Evolutionary conservation across 2,329 filamentous ascomycete species (phyloP), one percentile per base, ranked within the genome.

Genomic region (Raffaelea albimanens): DNA sequence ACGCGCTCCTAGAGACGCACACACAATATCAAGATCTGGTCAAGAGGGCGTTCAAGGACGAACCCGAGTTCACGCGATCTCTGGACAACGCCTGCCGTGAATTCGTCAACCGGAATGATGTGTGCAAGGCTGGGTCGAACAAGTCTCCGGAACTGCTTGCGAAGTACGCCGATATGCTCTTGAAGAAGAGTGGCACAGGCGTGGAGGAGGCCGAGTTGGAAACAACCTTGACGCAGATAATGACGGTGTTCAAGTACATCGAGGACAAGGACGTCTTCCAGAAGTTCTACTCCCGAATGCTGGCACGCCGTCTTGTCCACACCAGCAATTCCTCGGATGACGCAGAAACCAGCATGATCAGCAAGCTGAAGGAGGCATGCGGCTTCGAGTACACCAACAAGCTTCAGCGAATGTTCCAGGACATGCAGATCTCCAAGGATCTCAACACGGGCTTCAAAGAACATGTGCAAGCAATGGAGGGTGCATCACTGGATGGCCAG

Each of bases 181-280:
- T 98, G 45, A 91, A 93, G 66, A 96, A 95, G 73, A 91, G 87
- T 56, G 86, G 85, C 25, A 94, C 90, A 57, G 88, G 89, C 57
- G 87, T 89, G 14, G 93, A 97, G 61, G 93, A 98, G 61, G 85
- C 87, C 29, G 91, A 98, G 60, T 76, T 97, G 58, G 93, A 98
- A 68, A 83, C 85, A 55, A 85, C 88, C 29, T 72, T 97, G 25
- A 82, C 80, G 19, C 87, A 96, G 64, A 93, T 98, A 59, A 98
- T 98, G 93, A 96, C 91, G 2, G 88, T 98, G 47, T 98, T 98
- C 79, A 97, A 97, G 71, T 98, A 98, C 67, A 97, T 98, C 54
- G 93, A 98, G 63, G 94, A 98, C 68, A 98, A 98, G 74, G 93
- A 98, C 61, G 94, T 98, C 5, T 98, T 98, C 76, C 93, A 97